These are phyloP conservation scores for Aspergillus sp. DNA, from an alignment of 2,329 filamentous ascomycete genomes.

Conservation along the genomic window DNA sequence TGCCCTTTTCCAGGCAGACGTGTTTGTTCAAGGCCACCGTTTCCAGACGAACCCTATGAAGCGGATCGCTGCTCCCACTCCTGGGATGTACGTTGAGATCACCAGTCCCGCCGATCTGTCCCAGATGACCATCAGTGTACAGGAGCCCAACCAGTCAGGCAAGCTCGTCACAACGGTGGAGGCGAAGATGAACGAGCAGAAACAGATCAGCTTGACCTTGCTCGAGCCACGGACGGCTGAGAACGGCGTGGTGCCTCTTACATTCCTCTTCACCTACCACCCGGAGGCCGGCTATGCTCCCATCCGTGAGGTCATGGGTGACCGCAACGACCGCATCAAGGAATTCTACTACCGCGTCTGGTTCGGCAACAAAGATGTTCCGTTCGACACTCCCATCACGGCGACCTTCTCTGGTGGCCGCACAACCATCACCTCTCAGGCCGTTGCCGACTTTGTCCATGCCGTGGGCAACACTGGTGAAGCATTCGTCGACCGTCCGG, in stretches of 20 bases:
- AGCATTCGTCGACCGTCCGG: conserved; percentile 90
- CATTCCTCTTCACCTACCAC: conserved; percentile 85
- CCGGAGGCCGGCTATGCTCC: conserved; percentile 96
- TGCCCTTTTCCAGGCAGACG: conserved; percentile 86
- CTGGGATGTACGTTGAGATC: conserved; percentile 86
- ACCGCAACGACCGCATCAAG: conserved; percentile 95
- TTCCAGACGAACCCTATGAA: conserved; percentile 96
- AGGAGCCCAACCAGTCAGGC: conserved; percentile 78
- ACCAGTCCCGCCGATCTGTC: conserved; percentile 69
- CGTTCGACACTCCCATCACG: conserved; percentile 78
- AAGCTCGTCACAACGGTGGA: conserved; percentile 86
- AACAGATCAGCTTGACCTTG: conserved; percentile 80
- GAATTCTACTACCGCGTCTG: conserved; percentile 98
- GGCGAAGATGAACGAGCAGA: conserved; percentile 65
- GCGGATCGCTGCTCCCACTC: conserved; percentile 78
- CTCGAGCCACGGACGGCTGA: conserved; percentile 89
- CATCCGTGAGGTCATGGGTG: conserved; percentile 92
- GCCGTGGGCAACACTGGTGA: conserved; percentile 97
- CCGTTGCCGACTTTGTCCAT: conserved; percentile 98
- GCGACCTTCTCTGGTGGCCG: conserved; percentile 85
- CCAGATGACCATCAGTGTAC: conserved; percentile 78
- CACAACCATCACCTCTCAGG: conserved; percentile 78
- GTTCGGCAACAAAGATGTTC: conserved; percentile 81
- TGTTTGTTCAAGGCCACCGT: conserved; percentile 89
- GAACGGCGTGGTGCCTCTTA: conserved; percentile 71